Evolutionary conservation across 495 filamentous ascomycete genomes (phyloP).

Genomic region (Aspergillus saccharolyticus): DNA sequence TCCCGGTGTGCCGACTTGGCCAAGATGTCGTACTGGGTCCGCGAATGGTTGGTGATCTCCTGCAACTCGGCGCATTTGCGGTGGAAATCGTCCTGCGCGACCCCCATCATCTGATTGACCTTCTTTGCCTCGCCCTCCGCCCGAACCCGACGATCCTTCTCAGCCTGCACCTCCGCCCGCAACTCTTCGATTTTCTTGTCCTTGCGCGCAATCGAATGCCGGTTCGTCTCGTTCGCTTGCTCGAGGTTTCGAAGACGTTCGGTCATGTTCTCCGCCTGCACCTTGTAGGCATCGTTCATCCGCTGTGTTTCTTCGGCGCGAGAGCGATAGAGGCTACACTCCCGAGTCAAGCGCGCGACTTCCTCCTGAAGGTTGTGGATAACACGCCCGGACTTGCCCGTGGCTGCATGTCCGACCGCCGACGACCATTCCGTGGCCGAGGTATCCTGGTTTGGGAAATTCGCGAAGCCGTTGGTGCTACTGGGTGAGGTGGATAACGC

Average conservation of each 20-base stretch:
- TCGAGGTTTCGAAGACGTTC: conserved; percentile 58
- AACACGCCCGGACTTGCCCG: conserved; percentile 88
- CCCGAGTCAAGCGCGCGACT: conserved; percentile 77
- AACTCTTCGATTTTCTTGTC: conserved; percentile 76
- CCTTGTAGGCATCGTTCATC: conserved; percentile 65
- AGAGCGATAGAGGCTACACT: conserved; percentile 67
- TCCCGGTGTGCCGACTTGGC: conserved; percentile 55
- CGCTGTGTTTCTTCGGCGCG: conserved; percentile 69
- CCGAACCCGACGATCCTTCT: conserved; percentile 57
- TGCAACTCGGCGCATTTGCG: conserved; percentile 58
- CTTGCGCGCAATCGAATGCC: conserved; percentile 65
- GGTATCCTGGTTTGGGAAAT: conserved; percentile 29
- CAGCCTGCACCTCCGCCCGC: conserved; percentile 59
- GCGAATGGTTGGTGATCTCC: conserved; percentile 48
- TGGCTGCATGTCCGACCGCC: conserved; percentile 70
- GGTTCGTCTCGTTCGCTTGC: conserved; percentile 67
- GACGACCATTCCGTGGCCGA: conserved; percentile 59
- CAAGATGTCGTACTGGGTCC: conserved; percentile 66
- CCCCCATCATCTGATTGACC: conserved; percentile 56
- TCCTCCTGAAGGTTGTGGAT: conserved; percentile 87
- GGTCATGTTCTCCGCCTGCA: conserved; percentile 62
- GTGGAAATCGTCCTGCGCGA: conserved; percentile 50
- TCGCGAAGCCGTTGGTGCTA: conserved; percentile 19
- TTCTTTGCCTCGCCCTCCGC: conserved; percentile 61
- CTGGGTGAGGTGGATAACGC: conserved; percentile 12